Evolutionary conservation across 2,329 filamentous ascomycete genomes (phyloP), one percentile per base, ranked within the genome.

Genomic region (Xylaria sp.): DNA sequence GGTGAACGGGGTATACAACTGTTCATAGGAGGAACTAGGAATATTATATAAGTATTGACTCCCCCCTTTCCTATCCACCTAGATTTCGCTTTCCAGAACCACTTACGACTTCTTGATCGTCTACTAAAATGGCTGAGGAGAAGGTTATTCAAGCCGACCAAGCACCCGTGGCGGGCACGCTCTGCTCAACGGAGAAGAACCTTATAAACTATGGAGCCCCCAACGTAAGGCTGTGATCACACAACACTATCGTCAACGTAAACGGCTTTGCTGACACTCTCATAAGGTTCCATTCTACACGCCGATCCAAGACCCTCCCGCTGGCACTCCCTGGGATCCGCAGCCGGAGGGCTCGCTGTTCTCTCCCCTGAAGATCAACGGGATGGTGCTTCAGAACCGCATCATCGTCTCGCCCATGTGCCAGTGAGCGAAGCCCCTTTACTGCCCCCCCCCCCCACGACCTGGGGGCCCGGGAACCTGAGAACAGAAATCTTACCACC

Each of bases 391-490:
- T 43, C 76, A 74, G 37, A 80, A 80, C 56, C 73, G 78, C 39
- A 73, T 78, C 51, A 71, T 75, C 56, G 72, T 79, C 39, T 72
- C 74, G 2, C 77, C 77, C 9, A 76, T 80, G 75, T 78, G 77
- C 71, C 77, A 74, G 66, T 63, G 21, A 49, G 42, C 13, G 41
- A n/a, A n/a, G n/a, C 11, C 18, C 7, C 5, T 39, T 5, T 8
- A 26, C 16, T 17, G 6, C 7, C n/a, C 2, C 9, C 17, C 39
- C 18, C 16, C 16, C n/a, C 17, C 5, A n/a, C 17, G 16, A 4
- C n/a, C n/a, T n/a, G n/a, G n/a, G n/a, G n/a, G n/a, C n/a, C n/a
- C n/a, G n/a, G n/a, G n/a, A n/a, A n/a, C n/a, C n/a, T 22, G n/a
- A 7, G 37, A 11, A 20, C 40, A 8, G 47, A 38, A n/a, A 19